Evolutionary conservation across 257 asterid genomes (phyloP), one percentile per base, ranked within the genome.

Genomic region (Nicotiana benthamiana): DNA sequence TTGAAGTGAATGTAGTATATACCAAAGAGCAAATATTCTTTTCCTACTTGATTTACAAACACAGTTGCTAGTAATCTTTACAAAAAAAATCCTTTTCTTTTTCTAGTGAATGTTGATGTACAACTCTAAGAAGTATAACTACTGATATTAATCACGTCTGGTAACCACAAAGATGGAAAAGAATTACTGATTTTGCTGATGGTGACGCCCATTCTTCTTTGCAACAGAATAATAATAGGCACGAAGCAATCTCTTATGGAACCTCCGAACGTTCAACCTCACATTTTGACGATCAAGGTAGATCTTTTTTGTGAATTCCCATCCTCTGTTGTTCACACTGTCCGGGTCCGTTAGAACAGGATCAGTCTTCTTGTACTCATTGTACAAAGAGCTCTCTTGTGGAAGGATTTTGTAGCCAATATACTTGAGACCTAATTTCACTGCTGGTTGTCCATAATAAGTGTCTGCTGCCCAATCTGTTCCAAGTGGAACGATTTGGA

Each of bases 381-480:
- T 88, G n/a, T 81, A 80, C 34, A 93, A 83, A 15, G 98, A 93
- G 84, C 99, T 95, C 72, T 95, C 99, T 56, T 81, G 89, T 0
- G 96, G 89, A 54, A 88, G 93, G 76, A 93, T 87, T 87, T 88
- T 85, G 84, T 95, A 95, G 60, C 94, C 89, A 84, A 93, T 72
- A 75, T 95, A 95, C 15, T 59, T 90, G 12, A 95, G 75, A 0
- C 97, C 94, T 89, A 92, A 83, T 24, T 62, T 93, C 34, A 81
- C 83, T 8, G 98, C 90, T 1, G 98, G 88, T 22, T 83, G 40
- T 1, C 96, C 99, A 40, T 86, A 93, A 54, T 91, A 95, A 1
- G 91, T 85, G 9, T 85, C 91, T 1, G 93, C 96, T 1, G 98
- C 98, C 99, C 99, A 95, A 15, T 88, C 89, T 26, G 97, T 90